Evolutionary conservation across 176 grass and related monocot species (phyloP), one percentile per base, ranked within the genome.

Genomic region (Leersia perrieri): DNA sequence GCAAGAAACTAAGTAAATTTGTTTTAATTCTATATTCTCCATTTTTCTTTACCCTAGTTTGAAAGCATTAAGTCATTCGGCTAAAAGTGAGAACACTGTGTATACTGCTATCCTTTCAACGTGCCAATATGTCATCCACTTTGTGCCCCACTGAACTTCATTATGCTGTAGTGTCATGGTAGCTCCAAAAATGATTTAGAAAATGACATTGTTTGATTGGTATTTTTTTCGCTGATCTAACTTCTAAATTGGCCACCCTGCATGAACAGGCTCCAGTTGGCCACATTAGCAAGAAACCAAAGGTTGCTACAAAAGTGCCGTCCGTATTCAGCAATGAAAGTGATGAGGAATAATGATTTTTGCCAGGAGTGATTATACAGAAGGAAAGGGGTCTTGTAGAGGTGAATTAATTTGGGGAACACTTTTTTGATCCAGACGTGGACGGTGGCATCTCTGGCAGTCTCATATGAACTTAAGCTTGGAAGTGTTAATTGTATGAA

Each of bases 281-380:
- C n/a, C 72, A 29, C 41, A 31, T 70, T 26, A 89, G 67, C 82
- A 98, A 95, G 88, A 98, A 93, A 58, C 92, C 83, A 9, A 98
- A 98, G 78, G 69, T 93, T 12, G 79, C 72, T 53, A 47, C 80
- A 4, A 92, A 84, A 63, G 83, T 98, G 41, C 87, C 96, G 20
- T 95, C 92, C 4, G 82, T 98, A 23, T 98, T 98, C 11, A 63
- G 96, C 33, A 76, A 93, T 36, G 92, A 90, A 11, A 98, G 88
- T 7, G 96, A 98, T 0, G 90, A 90, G 27, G 96, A 95, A 33
- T 88, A 66, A 1, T 94, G 75, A 81, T 40, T 51, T 53, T 82
- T 53, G 20, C 36, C 4, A 40, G 9, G 30, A 10, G 38, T 82
- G 75, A n/a, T 63, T 53, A 4, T 25, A 23, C 65, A 11, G 3